A percentile compares a stretch with the other conserved stretches of the same genome.
Evolutionary conservation across 225 moss, liverwort and hornwort genomes (phyloP).

Genomic region (Anthoceros angustus): DNA sequence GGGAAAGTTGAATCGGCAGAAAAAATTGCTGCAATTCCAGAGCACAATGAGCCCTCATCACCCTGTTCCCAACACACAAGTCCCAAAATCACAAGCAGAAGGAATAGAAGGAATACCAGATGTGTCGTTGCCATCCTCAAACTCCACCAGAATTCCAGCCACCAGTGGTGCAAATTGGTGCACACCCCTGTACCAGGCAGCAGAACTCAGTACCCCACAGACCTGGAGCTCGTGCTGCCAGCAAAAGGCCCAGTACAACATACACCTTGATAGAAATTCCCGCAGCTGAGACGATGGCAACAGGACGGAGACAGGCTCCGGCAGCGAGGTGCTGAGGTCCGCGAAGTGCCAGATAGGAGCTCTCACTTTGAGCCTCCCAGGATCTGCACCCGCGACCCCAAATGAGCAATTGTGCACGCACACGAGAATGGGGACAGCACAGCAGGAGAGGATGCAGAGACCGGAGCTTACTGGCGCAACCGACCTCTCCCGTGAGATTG

Average conservation of each 20-base stretch:
- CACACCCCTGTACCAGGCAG: constrained; percentile 12
- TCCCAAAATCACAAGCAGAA: not conserved
- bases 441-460: not conserved
- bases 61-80: not conserved
- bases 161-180: constrained; percentile 29
- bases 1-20: constrained; percentile 68
- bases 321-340: constrained; percentile 10
- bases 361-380: constrained; percentile 26
- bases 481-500: constrained; percentile 67
- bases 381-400: constrained; percentile 17
- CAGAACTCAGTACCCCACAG: constrained; percentile 3
- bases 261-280: constrained; percentile 21
- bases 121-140: constrained; percentile 3
- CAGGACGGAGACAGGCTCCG: constrained; percentile 16
- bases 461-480: constrained; percentile 37
- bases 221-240: not conserved
- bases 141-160: constrained; percentile 64
- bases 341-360: constrained; percentile 43
- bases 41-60: not conserved
- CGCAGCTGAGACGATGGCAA: constrained; percentile 17
- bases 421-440: not conserved
- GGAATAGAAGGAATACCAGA: constrained; percentile 9
- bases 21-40: constrained; percentile 11
- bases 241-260: not conserved
- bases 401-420: not conserved